These are phyloP conservation scores for Trichoderma virens DNA, from an alignment of 495 filamentous ascomycete genomes.

Conservation along the genomic window DNA sequence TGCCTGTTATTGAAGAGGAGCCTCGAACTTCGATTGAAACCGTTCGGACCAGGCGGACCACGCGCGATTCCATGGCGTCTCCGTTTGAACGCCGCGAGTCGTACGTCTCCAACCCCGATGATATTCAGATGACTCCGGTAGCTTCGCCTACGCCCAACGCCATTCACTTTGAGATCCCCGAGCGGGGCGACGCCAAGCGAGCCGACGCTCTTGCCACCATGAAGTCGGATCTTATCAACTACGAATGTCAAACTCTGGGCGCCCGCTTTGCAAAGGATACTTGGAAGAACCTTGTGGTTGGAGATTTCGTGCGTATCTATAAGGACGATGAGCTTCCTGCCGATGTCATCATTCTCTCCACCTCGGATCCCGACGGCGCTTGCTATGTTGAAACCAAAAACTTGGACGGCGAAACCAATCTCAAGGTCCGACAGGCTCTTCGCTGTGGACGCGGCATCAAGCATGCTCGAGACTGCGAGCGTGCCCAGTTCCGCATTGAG, in stretches of 20 bases:
- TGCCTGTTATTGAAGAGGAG: slow-evolving; percentile 32
- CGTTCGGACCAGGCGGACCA: slow-evolving; percentile 32
- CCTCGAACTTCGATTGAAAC: slow-evolving; percentile 63
- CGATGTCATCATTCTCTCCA: slow-evolving; percentile 91
- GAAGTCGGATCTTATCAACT: slow-evolving; percentile 44
- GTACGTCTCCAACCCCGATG: slow-evolving; percentile 43
- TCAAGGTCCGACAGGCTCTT: slow-evolving; percentile 90
- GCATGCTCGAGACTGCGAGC: slow-evolving; percentile 88
- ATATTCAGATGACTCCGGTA: slow-evolving; percentile 94
- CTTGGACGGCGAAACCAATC: slow-evolving; percentile 93
- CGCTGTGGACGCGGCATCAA: slow-evolving; percentile 76
- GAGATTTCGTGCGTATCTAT: slow-evolving; percentile 94
- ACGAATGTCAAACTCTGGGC: slow-evolving; percentile 30
- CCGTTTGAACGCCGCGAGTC: slow-evolving; percentile 51
- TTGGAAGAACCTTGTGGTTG: slow-evolving; percentile 95
- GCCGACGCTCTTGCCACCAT: slow-evolving; percentile 34
- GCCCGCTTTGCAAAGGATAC: slow-evolving; percentile 81
- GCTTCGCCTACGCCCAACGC: slow-evolving; percentile 62
- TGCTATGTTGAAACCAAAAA: slow-evolving; percentile 99
- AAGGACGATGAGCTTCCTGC: slow-evolving; percentile 94
- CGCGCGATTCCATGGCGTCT: slow-evolving; percentile 52
- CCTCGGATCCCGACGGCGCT: slow-evolving; percentile 87
- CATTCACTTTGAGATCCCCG: slow-evolving; percentile 19
- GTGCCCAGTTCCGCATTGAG: slow-evolving; percentile 77
- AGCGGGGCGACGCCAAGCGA: slow-evolving; percentile 30